These are phyloP conservation scores for Trichoderma sp. DNA, from an alignment of 2,329 filamentous ascomycete species.

Conservation along the genomic window DNA sequence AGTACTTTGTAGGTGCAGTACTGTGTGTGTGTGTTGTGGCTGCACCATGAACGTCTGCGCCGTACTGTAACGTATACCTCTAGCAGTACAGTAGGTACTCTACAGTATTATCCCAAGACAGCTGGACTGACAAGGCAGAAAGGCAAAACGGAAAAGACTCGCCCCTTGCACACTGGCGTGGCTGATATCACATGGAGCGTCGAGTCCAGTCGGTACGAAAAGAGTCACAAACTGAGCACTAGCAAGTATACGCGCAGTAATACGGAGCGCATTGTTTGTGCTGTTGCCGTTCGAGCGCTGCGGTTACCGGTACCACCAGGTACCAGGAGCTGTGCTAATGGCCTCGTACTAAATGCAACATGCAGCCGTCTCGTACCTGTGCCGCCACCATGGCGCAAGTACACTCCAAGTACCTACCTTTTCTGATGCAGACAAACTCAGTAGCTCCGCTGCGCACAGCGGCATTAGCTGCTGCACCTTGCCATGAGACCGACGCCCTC, in stretches of 20 bases:
- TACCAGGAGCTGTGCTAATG: neutral
- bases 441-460: constrained; percentile 8
- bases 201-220: neutral
- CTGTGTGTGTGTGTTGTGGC: too few species aligned
- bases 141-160: constrained; percentile 1
- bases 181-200: neutral
- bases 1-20: too few species aligned
- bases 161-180: neutral
- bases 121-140: neutral
- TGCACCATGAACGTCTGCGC: too few species aligned
- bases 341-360: neutral
- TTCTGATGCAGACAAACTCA: constrained; percentile 8
- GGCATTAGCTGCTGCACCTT: constrained; percentile 16
- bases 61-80: too few species aligned
- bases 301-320: too few species aligned
- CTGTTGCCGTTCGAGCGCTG: too few species aligned
- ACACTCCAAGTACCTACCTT: neutral
- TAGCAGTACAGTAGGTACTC: too few species aligned
- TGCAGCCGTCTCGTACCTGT: neutral
- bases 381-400: neutral
- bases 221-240: neutral
- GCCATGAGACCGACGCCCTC: constrained; percentile 15
- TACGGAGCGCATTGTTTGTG: too few species aligned
- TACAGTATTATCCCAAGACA: too few species aligned
- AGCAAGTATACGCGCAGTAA: too few species aligned